Conservation (phyloP, 2,329 filamentous ascomycete genomes). For the Byssoonygena ceratinophila region DNA sequence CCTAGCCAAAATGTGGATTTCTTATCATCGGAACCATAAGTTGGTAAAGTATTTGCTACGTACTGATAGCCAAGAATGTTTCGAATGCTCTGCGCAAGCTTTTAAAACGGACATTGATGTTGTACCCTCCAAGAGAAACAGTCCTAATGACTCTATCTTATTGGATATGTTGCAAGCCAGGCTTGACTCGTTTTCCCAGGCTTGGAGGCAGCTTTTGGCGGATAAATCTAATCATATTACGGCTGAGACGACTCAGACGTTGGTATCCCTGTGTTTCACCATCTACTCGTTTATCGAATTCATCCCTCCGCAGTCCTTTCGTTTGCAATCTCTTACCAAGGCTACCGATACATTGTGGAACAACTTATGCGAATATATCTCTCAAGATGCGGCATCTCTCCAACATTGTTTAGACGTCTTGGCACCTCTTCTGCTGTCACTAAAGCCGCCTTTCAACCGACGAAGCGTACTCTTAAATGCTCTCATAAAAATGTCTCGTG, state of each 20-base stretch:
- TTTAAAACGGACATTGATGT: conserved; percentile 16
- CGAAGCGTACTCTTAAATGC: conserved; percentile 19
- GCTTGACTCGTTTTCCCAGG: conserved; percentile 36
- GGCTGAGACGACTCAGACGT: conserved; percentile 40
- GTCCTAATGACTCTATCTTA: conserved; percentile 30
- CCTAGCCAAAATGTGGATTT: conserved; percentile 33
- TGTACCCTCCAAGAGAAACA: conserved; percentile 22
- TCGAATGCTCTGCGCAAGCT: not conserved
- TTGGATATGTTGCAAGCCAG: conserved; percentile 40
- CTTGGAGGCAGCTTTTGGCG: conserved; percentile 35
- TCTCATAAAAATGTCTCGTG: conserved; percentile 22
- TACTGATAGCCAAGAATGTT: conserved; percentile 18
- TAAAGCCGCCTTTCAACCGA: conserved; percentile 17
- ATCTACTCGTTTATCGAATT: conserved; percentile 30
- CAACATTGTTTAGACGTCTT: conserved; percentile 28
- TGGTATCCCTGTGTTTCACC: conserved; percentile 42
- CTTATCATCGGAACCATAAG: conserved; percentile 30
- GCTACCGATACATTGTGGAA: conserved; percentile 27
- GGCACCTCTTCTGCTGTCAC: conserved; percentile 25
- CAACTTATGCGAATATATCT: conserved; percentile 28
- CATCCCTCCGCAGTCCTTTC: conserved; percentile 26
- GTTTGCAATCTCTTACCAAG: conserved; percentile 22
- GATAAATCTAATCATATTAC: conserved; percentile 40
- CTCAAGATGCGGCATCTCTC: conserved; percentile 22
- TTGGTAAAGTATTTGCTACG: conserved; percentile 44